phyloP scores from a whole-genome alignment of 768 basidiomycete species.

The Psilocybe cubensis region DNA sequence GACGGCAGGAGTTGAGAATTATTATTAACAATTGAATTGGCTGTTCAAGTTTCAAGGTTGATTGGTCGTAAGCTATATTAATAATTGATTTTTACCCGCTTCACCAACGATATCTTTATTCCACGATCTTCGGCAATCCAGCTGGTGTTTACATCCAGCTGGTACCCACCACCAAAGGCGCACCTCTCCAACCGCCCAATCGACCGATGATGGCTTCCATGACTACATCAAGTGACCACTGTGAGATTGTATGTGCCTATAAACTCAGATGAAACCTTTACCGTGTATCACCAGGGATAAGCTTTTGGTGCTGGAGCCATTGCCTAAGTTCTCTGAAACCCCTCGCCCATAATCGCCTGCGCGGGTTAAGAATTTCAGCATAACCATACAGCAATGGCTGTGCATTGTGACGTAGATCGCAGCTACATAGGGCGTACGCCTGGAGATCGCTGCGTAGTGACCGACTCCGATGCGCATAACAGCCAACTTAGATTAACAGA shows the following conservation, averaged over 20 bases:
- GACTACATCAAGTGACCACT: slow-evolving; percentile 16
- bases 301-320: background rate
- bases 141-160: background rate
- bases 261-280: slow-evolving; percentile 5
- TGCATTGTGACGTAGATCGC: slow-evolving; percentile 3
- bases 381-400: slow-evolving; percentile 7
- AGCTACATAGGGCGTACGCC: background rate
- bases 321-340: slow-evolving; percentile 6
- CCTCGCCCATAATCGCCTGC: background rate
- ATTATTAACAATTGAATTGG: background rate
- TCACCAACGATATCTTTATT: slow-evolving; percentile 1
- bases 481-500: slow-evolving; percentile 21
- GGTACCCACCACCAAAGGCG: background rate
- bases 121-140: background rate
- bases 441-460: slow-evolving; percentile 17
- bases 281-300: slow-evolving; percentile 10
- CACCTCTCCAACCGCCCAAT: background rate
- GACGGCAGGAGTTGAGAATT: slow-evolving; percentile 8
- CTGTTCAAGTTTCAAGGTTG: background rate
- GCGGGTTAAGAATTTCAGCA: background rate
- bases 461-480: slow-evolving; percentile 19
- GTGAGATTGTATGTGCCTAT: slow-evolving; percentile 7
- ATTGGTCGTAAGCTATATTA: background rate
- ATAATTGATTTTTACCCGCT: background rate
- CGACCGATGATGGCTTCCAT: slow-evolving; percentile 19